Base-by-base conservation (phyloP, 1,284 basidiomycete genomes). In the Marasmius sp. region DNA sequence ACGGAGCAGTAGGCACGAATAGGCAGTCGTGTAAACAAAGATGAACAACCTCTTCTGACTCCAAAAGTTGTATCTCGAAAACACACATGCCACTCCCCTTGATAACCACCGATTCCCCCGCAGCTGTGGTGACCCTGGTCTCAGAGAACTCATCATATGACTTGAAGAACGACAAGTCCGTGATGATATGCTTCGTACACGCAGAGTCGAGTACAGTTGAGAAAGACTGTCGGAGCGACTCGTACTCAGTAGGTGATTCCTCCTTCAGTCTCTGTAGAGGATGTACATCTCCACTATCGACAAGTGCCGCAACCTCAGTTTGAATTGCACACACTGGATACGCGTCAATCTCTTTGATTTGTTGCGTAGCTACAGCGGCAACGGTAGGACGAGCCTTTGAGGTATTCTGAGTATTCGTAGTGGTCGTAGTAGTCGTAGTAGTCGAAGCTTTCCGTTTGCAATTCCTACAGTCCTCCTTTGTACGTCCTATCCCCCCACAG, bases 111-210 rank as follows among this genome's bases (percentile, higher is more conserved):
- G 36, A 56, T 9, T 57, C 61, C 18, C 51, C 20, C 47, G 38
- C 54, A 1, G 61, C 61, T 6, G 61, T 63, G 1, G 18, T 34
- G 4, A 60, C 52, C 39, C 49, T 7, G 0, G n/a, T 18, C 3
- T 33, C 33, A 16, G 27, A 22, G 20, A 39, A 47, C 3, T 3
- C 1, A 12, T 62, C 57, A 53, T 39, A 62, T 8, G 61, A 34
- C 6, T 34, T 22, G 43, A 63, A 63, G n/a, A 14, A 36, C 1
- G 34, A 12, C 10, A 39, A 27, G 20, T 63, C 51, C 11, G 37
- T 33, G 33, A 63, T 43, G 38, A 63, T 47, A 36, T 63, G 61
- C n/a, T 55, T 27, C 36, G 58, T 60, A 49, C 51, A 60, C 0
- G 20, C 58, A 0, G 58, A 60, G 36, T 63, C 58, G 3, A 57